Conservation (phyloP, 2,329 filamentous ascomycete species). For the Orbilia blumenaviensis region DNA sequence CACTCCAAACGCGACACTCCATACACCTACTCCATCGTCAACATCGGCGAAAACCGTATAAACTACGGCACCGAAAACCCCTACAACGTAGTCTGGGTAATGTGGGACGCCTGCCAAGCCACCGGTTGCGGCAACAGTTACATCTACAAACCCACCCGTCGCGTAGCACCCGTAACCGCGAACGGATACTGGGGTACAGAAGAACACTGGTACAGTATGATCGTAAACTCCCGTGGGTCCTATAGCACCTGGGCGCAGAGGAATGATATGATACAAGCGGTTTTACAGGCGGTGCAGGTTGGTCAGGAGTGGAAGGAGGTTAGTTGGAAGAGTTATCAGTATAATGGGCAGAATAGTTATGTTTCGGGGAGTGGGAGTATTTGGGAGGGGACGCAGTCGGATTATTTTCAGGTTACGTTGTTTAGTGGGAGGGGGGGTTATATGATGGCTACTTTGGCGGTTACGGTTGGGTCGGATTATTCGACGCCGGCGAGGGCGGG, state of each 20-base stretch:
- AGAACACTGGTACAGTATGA: conserved; percentile 5
- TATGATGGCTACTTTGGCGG: neutral
- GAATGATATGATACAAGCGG: neutral
- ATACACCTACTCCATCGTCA: neutral
- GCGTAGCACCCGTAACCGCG: neutral
- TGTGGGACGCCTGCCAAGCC: neutral
- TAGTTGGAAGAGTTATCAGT: neutral
- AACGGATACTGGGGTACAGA: neutral
- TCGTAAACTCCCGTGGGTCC: neutral
- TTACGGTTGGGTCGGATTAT: conserved; percentile 1
- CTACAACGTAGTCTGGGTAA: neutral
- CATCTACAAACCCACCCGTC: neutral
- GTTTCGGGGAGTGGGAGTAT: neutral
- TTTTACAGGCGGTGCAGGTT: neutral
- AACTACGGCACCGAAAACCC: neutral
- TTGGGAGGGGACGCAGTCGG: neutral
- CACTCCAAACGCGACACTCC: too few relatives aligned
- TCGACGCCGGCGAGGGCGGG: neutral
- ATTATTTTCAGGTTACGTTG: neutral
- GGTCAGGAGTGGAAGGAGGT: neutral
- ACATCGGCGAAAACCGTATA: neutral
- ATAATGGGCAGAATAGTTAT: conserved; percentile 2
- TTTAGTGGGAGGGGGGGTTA: neutral
- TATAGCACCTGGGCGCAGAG: neutral
- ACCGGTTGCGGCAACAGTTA: neutral